Conservation (phyloP, 2,329 filamentous ascomycete species). For the Aspergillus pseudotamarii region DNA sequence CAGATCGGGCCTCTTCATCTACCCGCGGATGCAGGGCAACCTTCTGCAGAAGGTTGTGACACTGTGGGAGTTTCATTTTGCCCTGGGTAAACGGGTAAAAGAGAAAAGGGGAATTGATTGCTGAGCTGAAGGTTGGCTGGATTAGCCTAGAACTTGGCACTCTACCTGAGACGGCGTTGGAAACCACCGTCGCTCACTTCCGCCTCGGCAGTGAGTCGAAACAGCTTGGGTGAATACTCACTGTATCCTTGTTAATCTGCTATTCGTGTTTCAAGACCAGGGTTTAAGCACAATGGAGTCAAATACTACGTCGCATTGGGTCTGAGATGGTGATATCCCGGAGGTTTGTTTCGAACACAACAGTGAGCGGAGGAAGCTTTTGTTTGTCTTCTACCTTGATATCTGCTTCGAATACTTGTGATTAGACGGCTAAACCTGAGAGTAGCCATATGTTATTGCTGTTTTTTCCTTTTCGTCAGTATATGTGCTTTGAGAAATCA, state of each 20-base stretch:
- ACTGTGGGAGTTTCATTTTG: not conserved
- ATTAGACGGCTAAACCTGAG: not conserved
- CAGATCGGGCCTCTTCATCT: not conserved
- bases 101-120: no score
- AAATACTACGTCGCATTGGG: no score
- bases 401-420: no score
- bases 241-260: not conserved
- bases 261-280: no score
- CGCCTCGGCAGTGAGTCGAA: not conserved
- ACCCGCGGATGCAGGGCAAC: not conserved
- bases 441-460: not conserved
- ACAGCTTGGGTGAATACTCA: not conserved
- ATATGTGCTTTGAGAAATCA: not conserved
- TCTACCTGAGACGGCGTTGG: not conserved
- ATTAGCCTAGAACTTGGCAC: not conserved
- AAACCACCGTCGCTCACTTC: not conserved
- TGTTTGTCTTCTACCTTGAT: no score
- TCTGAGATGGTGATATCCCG: no score
- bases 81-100: not conserved
- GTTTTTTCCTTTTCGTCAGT: not conserved
- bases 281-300: no score
- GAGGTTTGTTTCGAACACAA: no score
- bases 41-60: not conserved
- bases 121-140: not conserved
- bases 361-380: no score